A percentile compares a stretch with the other conserved stretches of the same genome.
These are phyloP conservation scores for Daldinia concentrica DNA, from an alignment of 495 filamentous ascomycete species.

Conservation along the genomic window DNA sequence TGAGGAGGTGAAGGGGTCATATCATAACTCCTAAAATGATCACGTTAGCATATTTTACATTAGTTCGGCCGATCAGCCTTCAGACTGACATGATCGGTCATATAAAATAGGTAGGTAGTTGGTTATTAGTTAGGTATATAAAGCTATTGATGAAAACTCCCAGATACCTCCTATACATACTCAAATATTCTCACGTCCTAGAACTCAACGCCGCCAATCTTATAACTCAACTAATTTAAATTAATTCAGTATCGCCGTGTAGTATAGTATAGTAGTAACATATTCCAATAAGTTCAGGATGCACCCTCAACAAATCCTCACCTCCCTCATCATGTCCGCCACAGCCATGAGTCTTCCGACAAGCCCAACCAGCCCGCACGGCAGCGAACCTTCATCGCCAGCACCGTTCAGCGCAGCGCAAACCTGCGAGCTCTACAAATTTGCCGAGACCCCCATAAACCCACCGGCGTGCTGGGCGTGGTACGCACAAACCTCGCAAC, in stretches of 20 bases:
- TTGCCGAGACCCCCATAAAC: constrained; percentile 17
- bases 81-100: neutral
- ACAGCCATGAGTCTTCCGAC: constrained; percentile 24
- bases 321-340: constrained; percentile 18
- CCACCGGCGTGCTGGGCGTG: constrained; percentile 32
- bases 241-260: neutral
- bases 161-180: neutral
- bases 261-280: neutral
- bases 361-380: neutral
- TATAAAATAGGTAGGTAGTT: no score
- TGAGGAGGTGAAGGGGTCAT: constrained; percentile 16
- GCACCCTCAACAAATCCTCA: constrained; percentile 28
- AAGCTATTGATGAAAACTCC: neutral
- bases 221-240: neutral
- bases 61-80: constrained; percentile 2
- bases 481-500: constrained; percentile 17
- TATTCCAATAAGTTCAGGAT: constrained; percentile 18
- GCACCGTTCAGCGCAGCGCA: neutral
- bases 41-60: constrained; percentile 9
- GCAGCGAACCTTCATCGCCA: neutral
- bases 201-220: neutral
- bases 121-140: neutral
- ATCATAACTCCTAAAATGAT: constrained; percentile 7
- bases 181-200: neutral
- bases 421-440: constrained; percentile 25